Conservation (phyloP, 2,329 filamentous ascomycete species). For the Nemania sp. region DNA sequence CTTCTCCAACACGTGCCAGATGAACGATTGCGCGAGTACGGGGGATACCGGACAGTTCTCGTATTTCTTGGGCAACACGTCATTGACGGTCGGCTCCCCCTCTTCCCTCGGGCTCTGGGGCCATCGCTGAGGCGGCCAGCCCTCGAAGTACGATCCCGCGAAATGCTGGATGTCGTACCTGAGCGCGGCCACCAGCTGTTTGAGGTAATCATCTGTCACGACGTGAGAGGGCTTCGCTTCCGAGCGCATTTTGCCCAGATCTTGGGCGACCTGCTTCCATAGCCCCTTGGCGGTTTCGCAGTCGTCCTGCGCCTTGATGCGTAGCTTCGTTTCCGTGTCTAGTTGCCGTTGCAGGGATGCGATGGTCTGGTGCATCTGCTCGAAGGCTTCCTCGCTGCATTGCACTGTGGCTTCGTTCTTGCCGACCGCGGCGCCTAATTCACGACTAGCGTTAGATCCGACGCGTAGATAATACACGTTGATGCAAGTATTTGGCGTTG, state of each 20-base stretch:
- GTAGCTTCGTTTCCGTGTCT: conserved; percentile 1
- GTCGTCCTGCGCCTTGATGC: background rate
- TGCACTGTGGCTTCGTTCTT: background rate
- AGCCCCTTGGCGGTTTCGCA: background rate
- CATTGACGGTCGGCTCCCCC: background rate
- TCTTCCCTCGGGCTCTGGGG: background rate
- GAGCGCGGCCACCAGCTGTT: conserved; percentile 1
- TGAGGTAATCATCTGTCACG: conserved; percentile 15
- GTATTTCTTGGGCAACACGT: background rate
- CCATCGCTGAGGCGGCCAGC: background rate
- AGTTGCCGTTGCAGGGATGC: conserved; percentile 4
- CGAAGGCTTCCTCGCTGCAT: background rate
- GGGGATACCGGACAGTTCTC: conserved; percentile 1
- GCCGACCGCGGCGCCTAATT: background rate
- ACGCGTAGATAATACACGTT: background rate
- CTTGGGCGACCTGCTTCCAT: conserved; percentile 14
- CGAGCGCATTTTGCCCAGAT: background rate
- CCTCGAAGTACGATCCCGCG: conserved; percentile 7
- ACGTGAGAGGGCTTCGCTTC: conserved; percentile 3
- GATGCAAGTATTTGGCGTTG: background rate
- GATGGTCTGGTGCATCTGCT: conserved; percentile 2
- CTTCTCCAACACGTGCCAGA: conserved; percentile 2
- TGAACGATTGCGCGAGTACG: conserved; percentile 8
- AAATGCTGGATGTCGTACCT: conserved; percentile 9
- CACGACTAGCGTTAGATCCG: background rate